Evolutionary conservation across 495 filamentous ascomycete genomes (phyloP).

Genomic region (Stereocaulon alpinum): DNA sequence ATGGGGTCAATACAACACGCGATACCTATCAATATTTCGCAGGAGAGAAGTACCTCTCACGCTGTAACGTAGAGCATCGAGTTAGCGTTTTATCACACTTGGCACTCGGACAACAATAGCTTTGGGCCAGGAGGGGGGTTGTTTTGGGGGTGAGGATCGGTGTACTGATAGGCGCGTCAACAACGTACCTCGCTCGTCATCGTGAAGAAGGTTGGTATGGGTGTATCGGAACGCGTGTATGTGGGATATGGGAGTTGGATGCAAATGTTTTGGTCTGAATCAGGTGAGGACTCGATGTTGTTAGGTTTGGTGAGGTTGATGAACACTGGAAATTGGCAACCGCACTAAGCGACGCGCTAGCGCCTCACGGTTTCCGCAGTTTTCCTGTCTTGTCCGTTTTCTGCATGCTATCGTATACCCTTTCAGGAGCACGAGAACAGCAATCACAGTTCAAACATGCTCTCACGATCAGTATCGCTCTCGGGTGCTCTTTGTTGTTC

Average conservation of each 20-base stretch:
- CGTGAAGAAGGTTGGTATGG: constrained; percentile 23
- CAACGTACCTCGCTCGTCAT: constrained; percentile 62
- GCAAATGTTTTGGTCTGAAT: constrained; percentile 2
- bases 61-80: constrained; percentile 39
- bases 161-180: constrained; percentile 21
- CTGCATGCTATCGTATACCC: not conserved
- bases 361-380: not conserved
- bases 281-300: constrained; percentile 6
- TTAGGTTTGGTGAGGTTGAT: constrained; percentile 11
- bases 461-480: too few species aligned
- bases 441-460: too few species aligned
- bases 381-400: not conserved
- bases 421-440: too few species aligned
- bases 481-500: too few species aligned
- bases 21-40: constrained; percentile 21
- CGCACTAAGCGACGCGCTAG: constrained; percentile 10
- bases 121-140: not conserved
- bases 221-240: not conserved
- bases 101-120: constrained; percentile 17
- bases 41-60: constrained; percentile 63
- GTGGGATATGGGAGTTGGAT: not conserved
- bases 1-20: constrained; percentile 30
- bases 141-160: not conserved
- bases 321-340: constrained; percentile 12
- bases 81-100: constrained; percentile 22